Evolutionary conservation across 768 basidiomycete genomes (phyloP), one percentile per base, ranked within the genome.

Genomic region (Boletellus ananas): DNA sequence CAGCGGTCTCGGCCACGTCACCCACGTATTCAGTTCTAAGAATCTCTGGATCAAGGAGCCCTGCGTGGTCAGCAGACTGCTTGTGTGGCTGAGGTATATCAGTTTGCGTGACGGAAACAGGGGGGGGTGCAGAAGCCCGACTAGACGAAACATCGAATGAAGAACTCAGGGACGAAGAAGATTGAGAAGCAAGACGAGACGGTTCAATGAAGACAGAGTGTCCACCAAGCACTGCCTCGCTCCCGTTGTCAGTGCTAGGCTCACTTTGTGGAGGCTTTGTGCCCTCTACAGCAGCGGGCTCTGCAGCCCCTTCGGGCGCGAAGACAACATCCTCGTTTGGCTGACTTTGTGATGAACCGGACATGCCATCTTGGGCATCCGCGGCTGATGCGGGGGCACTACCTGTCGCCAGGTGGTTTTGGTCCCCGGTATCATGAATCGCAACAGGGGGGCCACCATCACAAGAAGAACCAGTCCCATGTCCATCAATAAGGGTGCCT

Each of bases 71-170:
- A 78, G 72, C 70, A 73, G 72, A 58, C 58, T 70, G 67, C 57
- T 76, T 72, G 64, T 70, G 74, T 48, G 45, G 54, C 66, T 74
- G 70, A 78, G 74, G 71, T 21, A 52, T 45, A 52, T 54, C 60
- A 44, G 61, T 51, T 70, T 79, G 72, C 56, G 52, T 54, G 9
- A 37, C 27, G 56, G 52, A 55, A 17, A 42, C 40, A 21, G 54
- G 35, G 64, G 54, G 58, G 59, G 66, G 62, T 56, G 65, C 59
- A 59, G 69, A 71, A 63, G 64, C 58, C 61, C 69, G 70, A 66
- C 73, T 71, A 67, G 72, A 72, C 64, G 79, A 79, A 72, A 80
- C 79, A 56, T 67, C 55, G 56, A 69, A 67, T 45, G 70, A 66
- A 49, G 64, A 60, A 55, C 62, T 69, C 58, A 62, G 52, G 43